Base-by-base conservation (phyloP, 306 rosid species). In the Sophora flavescens region DNA sequence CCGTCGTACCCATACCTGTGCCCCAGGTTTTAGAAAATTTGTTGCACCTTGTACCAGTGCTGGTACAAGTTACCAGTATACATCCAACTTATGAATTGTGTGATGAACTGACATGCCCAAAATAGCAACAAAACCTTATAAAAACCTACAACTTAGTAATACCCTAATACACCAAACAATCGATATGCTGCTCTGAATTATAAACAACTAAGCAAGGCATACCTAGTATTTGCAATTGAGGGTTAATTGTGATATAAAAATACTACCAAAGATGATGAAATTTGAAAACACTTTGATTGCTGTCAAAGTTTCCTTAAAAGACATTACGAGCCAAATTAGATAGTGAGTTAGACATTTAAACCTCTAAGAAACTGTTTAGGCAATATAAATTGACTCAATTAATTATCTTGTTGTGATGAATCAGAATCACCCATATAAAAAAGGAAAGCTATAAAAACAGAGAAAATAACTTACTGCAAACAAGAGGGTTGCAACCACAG, bases 401-500 rank as follows among this genome's bases (percentile, higher is more conserved):
- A 76, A 26, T 53, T 18, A 44, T 51, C 41, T 30, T 54, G 32
- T 6, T 7, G 36, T 54, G 14, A 54, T 33, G 4, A 54, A 44
- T 16, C 62, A 66, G n/a, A n/a, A 22, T 22, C 22, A 22, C 16
- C 32, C 41, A 58, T 7, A 16, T 10, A 15, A 17, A 58, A 75
- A 61, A 35, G 61, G 32, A 68, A 58, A 33, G 50, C 4, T 16
- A 14, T 28, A 51, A 10, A 13, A 42, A 16, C 0, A 35, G 9
- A 8, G 6, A 78, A 50, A 38, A 68, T 65, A 75, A 58, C 84
- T 63, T 77, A 96, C 99, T 81, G 85, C 87, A 83, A 91, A 96
- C 85, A 92, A 87, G 65, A 96, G 48, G 62, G 89, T 83, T 16
- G 97, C 93, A 58, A 95, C 97, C 66, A 90, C 58, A 22, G 99